phyloP scores from a whole-genome alignment of 441 rosid species.

The Erodium chrysanthum region DNA sequence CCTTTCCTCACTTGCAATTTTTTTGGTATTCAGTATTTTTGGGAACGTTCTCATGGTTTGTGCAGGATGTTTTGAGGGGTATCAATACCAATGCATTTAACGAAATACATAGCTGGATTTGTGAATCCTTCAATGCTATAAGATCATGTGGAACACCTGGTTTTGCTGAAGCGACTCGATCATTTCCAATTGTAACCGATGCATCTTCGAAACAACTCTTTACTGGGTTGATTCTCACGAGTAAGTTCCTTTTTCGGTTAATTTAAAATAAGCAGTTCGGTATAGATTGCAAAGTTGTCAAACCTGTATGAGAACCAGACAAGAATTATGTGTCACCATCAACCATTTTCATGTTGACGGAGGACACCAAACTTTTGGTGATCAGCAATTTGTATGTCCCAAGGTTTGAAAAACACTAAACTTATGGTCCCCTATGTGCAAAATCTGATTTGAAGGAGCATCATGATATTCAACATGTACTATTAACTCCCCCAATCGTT shows the following conservation, averaged over 20 bases:
- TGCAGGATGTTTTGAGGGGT: conserved; percentile 64
- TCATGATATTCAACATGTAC: too few relatives aligned
- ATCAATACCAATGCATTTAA: conserved; percentile 37
- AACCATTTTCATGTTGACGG: background rate
- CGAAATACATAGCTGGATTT: conserved; percentile 61
- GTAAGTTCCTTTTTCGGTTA: conserved; percentile 40
- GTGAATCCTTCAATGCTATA: conserved; percentile 45
- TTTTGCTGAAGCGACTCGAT: conserved; percentile 42
- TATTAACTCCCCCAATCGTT: too few relatives aligned
- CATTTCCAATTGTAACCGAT: conserved; percentile 50
- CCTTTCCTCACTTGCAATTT: background rate
- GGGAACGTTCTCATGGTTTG: conserved; percentile 9
- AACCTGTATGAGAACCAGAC: background rate
- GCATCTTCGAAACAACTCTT: conserved; percentile 53
- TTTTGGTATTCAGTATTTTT: background rate
- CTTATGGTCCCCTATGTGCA: background rate
- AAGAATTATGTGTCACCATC: background rate
- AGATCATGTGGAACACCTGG: conserved; percentile 31
- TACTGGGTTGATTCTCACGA: conserved; percentile 66
- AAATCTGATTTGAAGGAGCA: background rate
- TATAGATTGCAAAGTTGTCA: background rate
- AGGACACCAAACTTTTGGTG: background rate
- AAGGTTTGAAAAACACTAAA: too few relatives aligned
- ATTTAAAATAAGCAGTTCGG: background rate
- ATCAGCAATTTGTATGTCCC: too few relatives aligned